phyloP scores from a whole-genome alignment of 345 rosid genomes.

The Citrus trifoliata region DNA sequence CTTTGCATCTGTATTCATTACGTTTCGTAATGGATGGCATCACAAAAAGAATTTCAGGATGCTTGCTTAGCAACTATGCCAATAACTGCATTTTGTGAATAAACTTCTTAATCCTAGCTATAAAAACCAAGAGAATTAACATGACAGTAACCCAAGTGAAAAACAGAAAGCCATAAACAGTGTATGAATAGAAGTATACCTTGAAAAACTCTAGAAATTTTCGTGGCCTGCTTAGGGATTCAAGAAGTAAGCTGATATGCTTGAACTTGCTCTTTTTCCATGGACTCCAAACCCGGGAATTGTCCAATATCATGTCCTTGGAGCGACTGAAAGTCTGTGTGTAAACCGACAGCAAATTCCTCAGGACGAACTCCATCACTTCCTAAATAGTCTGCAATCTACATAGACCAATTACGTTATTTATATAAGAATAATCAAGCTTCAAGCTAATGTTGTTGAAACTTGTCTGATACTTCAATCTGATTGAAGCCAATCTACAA shows the following conservation, averaged over 20 bases:
- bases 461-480: background rate
- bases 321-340: constrained; percentile 48
- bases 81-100: background rate
- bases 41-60: background rate
- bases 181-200: background rate
- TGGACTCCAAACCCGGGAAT: constrained; percentile 48
- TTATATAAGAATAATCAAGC: too few relatives aligned
- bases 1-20: background rate
- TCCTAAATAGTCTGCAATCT: constrained; percentile 70
- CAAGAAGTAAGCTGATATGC: constrained; percentile 34
- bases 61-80: background rate
- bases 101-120: background rate
- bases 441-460: background rate
- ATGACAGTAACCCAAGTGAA: background rate
- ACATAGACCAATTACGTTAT: constrained; percentile 4
- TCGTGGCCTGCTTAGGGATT: background rate
- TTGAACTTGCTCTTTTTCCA: constrained; percentile 18
- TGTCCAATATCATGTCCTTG: constrained; percentile 78
- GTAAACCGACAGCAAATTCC: constrained; percentile 67
- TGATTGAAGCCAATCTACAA: background rate
- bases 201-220: background rate
- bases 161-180: background rate
- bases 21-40: background rate
- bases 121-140: background rate
- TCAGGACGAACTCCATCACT: constrained; percentile 46